Evolutionary conservation across 75 land plant species (phyloP).

Genomic region (Cryptomeria japonica): DNA sequence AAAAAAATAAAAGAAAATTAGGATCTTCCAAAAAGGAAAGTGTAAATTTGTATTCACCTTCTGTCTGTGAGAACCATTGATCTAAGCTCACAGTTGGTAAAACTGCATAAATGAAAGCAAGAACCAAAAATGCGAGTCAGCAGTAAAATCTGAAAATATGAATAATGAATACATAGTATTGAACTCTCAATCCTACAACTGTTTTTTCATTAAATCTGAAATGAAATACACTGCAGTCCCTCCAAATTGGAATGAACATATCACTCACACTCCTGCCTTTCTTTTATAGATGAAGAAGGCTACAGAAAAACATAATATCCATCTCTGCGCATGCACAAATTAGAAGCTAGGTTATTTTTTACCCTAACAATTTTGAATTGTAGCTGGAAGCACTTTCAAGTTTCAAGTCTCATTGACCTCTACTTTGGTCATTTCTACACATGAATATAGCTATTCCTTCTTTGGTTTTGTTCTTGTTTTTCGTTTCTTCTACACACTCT

Average conservation of each 20-base stretch:
- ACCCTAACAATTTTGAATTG: neutral
- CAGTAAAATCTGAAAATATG: neutral
- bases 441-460: neutral
- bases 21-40: neutral
- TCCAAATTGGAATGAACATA: too few species aligned
- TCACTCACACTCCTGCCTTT: too few species aligned
- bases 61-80: constrained; percentile 61
- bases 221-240: too few species aligned
- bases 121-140: neutral
- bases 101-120: constrained; percentile 41
- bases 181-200: too few species aligned
- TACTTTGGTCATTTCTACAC: neutral
- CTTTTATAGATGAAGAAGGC: too few species aligned
- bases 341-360: neutral
- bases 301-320: too few species aligned
- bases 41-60: constrained; percentile 31
- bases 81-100: constrained; percentile 76
- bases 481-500: neutral
- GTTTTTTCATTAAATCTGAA: too few species aligned
- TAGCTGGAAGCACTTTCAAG: neutral
- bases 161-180: too few species aligned
- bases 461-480: neutral
- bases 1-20: neutral
- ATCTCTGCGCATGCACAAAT: too few species aligned
- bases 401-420: neutral